Conservation (phyloP, 176 grass and related monocot species). For the Poa annua region DNA sequence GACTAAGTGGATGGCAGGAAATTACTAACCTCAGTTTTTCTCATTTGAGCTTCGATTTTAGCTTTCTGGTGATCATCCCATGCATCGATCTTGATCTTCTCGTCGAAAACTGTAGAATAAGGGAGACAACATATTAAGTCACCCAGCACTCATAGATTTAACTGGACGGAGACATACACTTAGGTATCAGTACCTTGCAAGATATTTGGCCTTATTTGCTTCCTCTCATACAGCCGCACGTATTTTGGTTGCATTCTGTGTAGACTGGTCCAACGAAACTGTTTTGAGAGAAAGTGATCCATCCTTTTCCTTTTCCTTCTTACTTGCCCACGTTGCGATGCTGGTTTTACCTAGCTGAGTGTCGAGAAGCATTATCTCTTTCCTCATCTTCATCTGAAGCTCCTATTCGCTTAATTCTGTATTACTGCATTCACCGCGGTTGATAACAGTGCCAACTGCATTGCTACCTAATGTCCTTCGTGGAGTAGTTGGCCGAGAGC, state of each 20-base stretch:
- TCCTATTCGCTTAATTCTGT: slow-evolving; percentile 69
- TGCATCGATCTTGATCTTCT: slow-evolving; percentile 93
- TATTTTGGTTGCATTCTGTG: slow-evolving; percentile 57
- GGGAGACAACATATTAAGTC: slow-evolving; percentile 14
- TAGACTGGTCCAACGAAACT: slow-evolving; percentile 50
- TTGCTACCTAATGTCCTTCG: slow-evolving; percentile 52
- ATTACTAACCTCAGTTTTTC: slow-evolving; percentile 43
- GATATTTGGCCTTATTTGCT: slow-evolving; percentile 86
- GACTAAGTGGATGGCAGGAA: too few relatives aligned
- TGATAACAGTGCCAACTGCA: slow-evolving; percentile 33
- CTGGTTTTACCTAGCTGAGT: slow-evolving; percentile 88
- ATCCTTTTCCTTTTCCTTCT: slow-evolving; percentile 83
- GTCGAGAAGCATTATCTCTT: slow-evolving; percentile 94
- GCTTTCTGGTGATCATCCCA: slow-evolving; percentile 99
- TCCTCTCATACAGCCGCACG: slow-evolving; percentile 90
- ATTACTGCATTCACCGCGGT: slow-evolving; percentile 53
- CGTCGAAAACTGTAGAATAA: slow-evolving; percentile 69
- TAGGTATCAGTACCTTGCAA: slow-evolving; percentile 64
- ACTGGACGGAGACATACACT: neutral
- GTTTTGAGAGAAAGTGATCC: slow-evolving; percentile 62
- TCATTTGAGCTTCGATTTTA: slow-evolving; percentile 96
- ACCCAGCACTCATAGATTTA: neutral
- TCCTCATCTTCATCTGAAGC: slow-evolving; percentile 75
- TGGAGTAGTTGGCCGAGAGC: slow-evolving; percentile 72
- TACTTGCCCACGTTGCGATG: slow-evolving; percentile 94